These are phyloP conservation scores for Euphorbia schlechtendalii DNA, from an alignment of 441 rosid species.

Conservation along the genomic window DNA sequence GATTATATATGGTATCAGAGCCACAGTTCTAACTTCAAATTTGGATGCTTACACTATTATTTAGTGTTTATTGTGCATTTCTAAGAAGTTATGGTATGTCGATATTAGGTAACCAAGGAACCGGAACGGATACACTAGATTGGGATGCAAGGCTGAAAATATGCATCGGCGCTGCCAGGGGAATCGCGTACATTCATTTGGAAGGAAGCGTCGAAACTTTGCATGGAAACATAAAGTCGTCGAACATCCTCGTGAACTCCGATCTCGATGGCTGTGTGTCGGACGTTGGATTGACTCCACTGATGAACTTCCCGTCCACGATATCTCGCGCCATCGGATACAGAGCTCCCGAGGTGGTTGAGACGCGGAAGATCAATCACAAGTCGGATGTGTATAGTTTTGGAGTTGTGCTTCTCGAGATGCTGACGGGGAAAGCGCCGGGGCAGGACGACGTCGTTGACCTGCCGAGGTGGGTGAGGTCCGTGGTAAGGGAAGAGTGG, in stretches of 20 bases:
- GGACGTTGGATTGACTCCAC: slow-evolving; percentile 62
- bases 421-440: slow-evolving; percentile 74
- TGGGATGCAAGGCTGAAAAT: slow-evolving; percentile 78
- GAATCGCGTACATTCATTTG: slow-evolving; percentile 57
- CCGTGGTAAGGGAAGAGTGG: slow-evolving; percentile 93
- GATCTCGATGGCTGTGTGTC: slow-evolving; percentile 57
- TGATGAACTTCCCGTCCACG: slow-evolving; percentile 48
- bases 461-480: slow-evolving; percentile 87
- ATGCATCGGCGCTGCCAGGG: slow-evolving; percentile 64
- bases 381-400: slow-evolving; percentile 89
- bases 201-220: slow-evolving; percentile 42
- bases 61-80: too few species aligned
- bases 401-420: slow-evolving; percentile 75
- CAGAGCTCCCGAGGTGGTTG: slow-evolving; percentile 76
- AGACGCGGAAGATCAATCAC: slow-evolving; percentile 51
- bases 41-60: too few species aligned
- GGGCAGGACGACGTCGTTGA: slow-evolving; percentile 70
- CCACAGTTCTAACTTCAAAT: too few species aligned
- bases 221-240: slow-evolving; percentile 85
- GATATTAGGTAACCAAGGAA: slow-evolving; percentile 56
- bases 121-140: slow-evolving; percentile 65
- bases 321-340: slow-evolving; percentile 59
- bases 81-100: neutral
- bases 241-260: slow-evolving; percentile 59
- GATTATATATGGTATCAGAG: too few species aligned